Percentiles rank a stretch among this genome's conserved stretches.
Evolutionary conservation across 306 rosid species (phyloP).

Genomic region (Acmispon strigosus): DNA sequence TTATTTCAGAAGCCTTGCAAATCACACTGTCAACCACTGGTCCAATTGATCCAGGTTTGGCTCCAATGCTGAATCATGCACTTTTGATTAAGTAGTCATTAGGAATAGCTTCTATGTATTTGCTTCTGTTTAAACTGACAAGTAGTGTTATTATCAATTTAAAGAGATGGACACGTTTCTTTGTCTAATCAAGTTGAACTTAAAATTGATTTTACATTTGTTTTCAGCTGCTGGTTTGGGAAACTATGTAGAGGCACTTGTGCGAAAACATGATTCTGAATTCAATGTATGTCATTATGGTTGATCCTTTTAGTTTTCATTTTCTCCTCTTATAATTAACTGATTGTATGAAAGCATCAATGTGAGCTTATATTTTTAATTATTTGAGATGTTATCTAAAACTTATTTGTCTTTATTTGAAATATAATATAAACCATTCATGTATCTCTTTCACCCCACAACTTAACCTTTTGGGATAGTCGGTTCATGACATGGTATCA

Average conservation of each 20-base stretch:
- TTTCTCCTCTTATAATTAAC: not conserved
- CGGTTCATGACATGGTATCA: too few species aligned
- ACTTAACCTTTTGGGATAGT: too few species aligned
- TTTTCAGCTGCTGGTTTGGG: conserved; percentile 94
- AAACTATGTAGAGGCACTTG: conserved; percentile 88
- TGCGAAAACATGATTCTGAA: conserved; percentile 75
- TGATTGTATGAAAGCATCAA: not conserved
- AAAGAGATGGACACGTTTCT: not conserved
- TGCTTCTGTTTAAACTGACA: not conserved
- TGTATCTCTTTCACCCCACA: too few species aligned
- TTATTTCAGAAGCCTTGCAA: conserved; percentile 33
- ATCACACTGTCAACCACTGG: conserved; percentile 64
- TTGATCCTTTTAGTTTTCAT: not conserved
- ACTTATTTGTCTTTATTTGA: not conserved
- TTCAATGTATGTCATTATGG: conserved; percentile 57
- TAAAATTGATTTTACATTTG: conserved; percentile 14
- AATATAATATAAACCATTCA: too few species aligned
- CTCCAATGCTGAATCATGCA: conserved; percentile 7
- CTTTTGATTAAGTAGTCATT: conserved; percentile 5
- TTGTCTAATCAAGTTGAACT: not conserved
- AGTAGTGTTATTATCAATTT: not conserved
- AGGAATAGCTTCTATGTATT: not conserved
- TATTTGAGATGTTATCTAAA: conserved; percentile 2
- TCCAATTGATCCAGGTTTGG: conserved; percentile 78
- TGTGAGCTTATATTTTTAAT: not conserved